Evolutionary conservation across 371 early-diverging fungal species (phyloP).

Genomic region (Dichotomocladium elegans): DNA sequence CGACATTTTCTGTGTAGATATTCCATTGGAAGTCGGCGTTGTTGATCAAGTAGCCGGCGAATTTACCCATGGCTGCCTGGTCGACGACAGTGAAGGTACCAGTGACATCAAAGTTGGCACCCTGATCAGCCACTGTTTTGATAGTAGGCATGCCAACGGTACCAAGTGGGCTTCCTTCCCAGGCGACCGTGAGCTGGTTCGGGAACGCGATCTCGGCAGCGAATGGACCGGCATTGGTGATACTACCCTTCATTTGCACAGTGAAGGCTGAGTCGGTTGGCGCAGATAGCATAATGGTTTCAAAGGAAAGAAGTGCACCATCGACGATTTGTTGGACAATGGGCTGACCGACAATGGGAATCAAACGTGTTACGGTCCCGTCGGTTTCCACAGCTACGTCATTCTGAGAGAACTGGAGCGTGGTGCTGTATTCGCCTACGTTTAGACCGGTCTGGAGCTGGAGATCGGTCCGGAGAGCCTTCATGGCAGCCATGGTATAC

Average conservation of each 20-base stretch:
- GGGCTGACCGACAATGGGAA: slow-evolving; percentile 52
- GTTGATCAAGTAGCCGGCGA: slow-evolving; percentile 54
- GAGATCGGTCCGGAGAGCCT: slow-evolving; percentile 44
- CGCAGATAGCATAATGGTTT: slow-evolving; percentile 40
- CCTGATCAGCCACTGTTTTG: slow-evolving; percentile 39
- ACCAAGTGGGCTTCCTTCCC: slow-evolving; percentile 50
- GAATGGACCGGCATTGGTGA: slow-evolving; percentile 57
- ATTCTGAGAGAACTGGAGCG: slow-evolving; percentile 42
- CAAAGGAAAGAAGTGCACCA: slow-evolving; percentile 39
- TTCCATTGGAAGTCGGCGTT: slow-evolving; percentile 55
- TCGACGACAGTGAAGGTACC: slow-evolving; percentile 47
- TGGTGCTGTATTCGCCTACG: slow-evolving; percentile 49
- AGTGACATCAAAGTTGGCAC: slow-evolving; percentile 43
- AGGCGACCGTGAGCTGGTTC: slow-evolving; percentile 41
- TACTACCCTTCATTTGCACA: slow-evolving; percentile 45
- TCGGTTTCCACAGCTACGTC: slow-evolving; percentile 41
- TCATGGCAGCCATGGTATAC: slow-evolving; percentile 48
- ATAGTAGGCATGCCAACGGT: slow-evolving; percentile 46
- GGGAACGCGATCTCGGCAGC: slow-evolving; percentile 56
- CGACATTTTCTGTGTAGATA: slow-evolving; percentile 42
- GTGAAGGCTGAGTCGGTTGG: slow-evolving; percentile 43
- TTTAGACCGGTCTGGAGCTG: slow-evolving; percentile 36
- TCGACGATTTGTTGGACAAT: slow-evolving; percentile 53
- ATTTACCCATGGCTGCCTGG: slow-evolving; percentile 40
- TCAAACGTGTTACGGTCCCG: slow-evolving; percentile 35